phyloP scores from a whole-genome alignment of 768 basidiomycete genomes.

The Termitomyces sp. region DNA sequence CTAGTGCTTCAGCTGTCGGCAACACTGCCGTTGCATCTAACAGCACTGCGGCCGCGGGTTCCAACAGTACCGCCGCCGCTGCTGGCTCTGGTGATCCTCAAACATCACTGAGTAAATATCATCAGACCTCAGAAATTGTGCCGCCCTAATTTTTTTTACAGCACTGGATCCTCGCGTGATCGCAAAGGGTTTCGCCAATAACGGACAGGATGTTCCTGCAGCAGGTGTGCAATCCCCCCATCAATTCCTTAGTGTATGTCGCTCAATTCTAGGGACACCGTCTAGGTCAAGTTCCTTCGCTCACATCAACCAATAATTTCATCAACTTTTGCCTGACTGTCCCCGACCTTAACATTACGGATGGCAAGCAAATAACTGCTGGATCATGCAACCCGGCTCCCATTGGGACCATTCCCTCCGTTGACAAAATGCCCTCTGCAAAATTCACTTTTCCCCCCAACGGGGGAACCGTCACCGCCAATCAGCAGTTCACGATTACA shows the following conservation, averaged over 20 bases:
- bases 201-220: conserved; percentile 40
- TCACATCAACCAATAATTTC: conserved; percentile 56
- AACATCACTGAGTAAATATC: conserved; percentile 32
- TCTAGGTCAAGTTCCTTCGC: conserved; percentile 41
- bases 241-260: not conserved
- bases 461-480: conserved; percentile 35
- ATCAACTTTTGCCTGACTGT: conserved; percentile 46
- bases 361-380: conserved; percentile 42
- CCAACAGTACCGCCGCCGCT: conserved; percentile 7
- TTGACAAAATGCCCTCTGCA: conserved; percentile 36
- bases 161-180: conserved; percentile 51
- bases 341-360: conserved; percentile 40
- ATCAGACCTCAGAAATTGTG: not conserved
- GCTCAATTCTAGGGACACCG: not conserved
- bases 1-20: not conserved
- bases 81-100: conserved; percentile 34
- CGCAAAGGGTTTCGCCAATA: conserved; percentile 42
- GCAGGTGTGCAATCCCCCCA: conserved; percentile 21
- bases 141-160: conserved; percentile 11
- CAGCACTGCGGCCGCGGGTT: conserved; percentile 5
- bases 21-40: conserved; percentile 1
- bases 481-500: conserved; percentile 40
- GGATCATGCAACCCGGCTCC: conserved; percentile 55
- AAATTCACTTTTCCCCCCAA: conserved; percentile 39
- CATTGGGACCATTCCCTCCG: conserved; percentile 45